phyloP scores from a whole-genome alignment of 2,329 filamentous ascomycete species.

The Exophiala bonariae region DNA sequence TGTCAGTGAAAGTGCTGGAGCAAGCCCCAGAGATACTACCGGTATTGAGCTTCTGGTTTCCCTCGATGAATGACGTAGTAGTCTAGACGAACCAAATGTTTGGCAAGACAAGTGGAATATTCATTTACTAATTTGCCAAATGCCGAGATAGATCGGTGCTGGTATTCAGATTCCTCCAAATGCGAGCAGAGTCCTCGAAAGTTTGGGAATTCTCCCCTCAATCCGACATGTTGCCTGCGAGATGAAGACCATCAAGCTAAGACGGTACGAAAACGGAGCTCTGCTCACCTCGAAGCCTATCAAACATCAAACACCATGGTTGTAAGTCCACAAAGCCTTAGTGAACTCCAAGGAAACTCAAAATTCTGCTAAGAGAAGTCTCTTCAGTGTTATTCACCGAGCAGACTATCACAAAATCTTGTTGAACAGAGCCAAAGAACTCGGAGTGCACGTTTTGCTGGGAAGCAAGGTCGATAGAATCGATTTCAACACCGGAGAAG shows the following conservation, averaged over 20 bases:
- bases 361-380: no score
- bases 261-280: constrained; percentile 35
- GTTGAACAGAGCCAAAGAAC: constrained; percentile 26
- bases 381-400: constrained; percentile 34
- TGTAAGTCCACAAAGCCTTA: no score
- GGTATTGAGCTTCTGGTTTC: neutral
- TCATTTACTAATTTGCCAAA: no score
- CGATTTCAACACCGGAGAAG: neutral
- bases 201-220: constrained; percentile 33
- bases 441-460: constrained; percentile 1
- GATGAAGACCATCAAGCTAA: constrained; percentile 35
- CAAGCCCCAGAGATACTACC: constrained; percentile 15
- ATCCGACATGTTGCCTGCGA: constrained; percentile 30
- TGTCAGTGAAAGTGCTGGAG: constrained; percentile 28
- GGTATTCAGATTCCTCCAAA: constrained; percentile 45
- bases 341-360: no score
- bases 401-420: constrained; percentile 34
- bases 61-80: no score
- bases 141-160: constrained; percentile 35
- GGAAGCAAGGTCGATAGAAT: constrained; percentile 1
- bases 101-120: no score
- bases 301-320: no score
- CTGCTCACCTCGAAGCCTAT: constrained; percentile 36
- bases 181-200: constrained; percentile 32
- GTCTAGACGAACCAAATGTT: no score